Percentiles rank a stretch among this genome's conserved stretches.
These are phyloP conservation scores for Rhizomucor miehei DNA, from an alignment of 371 early-diverging fungal species.

Conservation along the genomic window DNA sequence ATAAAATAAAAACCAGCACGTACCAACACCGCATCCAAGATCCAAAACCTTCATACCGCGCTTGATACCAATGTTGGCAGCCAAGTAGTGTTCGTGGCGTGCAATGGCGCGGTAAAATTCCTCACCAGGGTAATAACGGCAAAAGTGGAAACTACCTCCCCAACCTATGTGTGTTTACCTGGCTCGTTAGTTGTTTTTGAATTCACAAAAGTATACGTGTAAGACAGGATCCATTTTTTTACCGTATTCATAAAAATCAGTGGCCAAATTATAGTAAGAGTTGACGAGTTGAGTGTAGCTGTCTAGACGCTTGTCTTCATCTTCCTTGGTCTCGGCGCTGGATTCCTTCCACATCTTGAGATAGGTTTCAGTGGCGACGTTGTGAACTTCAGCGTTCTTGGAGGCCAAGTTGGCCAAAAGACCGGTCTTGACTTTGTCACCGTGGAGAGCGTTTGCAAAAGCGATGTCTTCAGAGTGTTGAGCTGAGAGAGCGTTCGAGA, in stretches of 20 bases:
- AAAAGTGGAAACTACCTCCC: slow-evolving; percentile 92
- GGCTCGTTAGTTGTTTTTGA: neutral
- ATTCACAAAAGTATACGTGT: too few species aligned
- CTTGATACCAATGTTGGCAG: slow-evolving; percentile 68
- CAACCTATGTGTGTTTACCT: slow-evolving; percentile 56
- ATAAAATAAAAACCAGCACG: neutral
- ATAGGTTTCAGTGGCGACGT: slow-evolving; percentile 57
- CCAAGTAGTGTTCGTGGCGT: slow-evolving; percentile 90
- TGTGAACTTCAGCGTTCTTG: slow-evolving; percentile 56
- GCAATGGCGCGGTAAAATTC: slow-evolving; percentile 80
- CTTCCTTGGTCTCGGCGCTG: slow-evolving; percentile 44
- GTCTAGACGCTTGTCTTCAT: slow-evolving; percentile 49
- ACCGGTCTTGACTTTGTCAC: slow-evolving; percentile 43
- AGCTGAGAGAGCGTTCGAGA: slow-evolving; percentile 29
- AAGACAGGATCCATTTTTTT: neutral
- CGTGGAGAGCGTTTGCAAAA: slow-evolving; percentile 51
- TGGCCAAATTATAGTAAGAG: slow-evolving; percentile 79
- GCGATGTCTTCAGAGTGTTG: slow-evolving; percentile 48
- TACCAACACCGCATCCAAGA: slow-evolving; percentile 35
- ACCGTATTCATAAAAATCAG: slow-evolving; percentile 70
- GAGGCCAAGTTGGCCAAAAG: slow-evolving; percentile 48
- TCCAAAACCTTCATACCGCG: slow-evolving; percentile 75
- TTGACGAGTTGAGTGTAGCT: slow-evolving; percentile 74
- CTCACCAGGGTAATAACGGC: slow-evolving; percentile 75
- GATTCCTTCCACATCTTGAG: slow-evolving; percentile 61